Evolutionary conservation across 2,329 filamentous ascomycete genomes (phyloP).

Genomic region (Aspergillus udagawae): DNA sequence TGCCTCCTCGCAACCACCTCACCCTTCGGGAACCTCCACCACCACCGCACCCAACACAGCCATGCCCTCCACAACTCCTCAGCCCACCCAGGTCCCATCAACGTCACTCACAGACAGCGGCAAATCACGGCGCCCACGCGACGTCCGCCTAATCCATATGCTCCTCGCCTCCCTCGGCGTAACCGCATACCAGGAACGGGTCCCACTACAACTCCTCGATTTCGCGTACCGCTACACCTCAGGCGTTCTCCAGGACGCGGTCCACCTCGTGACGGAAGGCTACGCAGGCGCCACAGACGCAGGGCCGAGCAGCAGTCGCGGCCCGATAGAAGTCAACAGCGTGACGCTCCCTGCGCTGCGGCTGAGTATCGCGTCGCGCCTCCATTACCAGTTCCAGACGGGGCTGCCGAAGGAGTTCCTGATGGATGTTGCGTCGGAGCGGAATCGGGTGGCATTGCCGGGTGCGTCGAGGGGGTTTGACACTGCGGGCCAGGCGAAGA

Average conservation of each 20-base stretch:
- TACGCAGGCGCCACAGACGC: conserved; percentile 41
- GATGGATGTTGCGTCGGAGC: conserved; percentile 53
- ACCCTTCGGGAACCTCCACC: conserved; percentile 18
- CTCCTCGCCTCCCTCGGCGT: conserved; percentile 48
- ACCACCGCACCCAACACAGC: conserved; percentile 18
- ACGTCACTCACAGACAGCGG: conserved; percentile 46
- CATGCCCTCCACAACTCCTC: conserved; percentile 16
- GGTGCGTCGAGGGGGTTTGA: conserved; percentile 51
- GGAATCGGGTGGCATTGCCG: conserved; percentile 52
- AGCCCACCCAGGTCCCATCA: conserved; percentile 36
- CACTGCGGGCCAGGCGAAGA: conserved; percentile 19
- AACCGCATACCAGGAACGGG: conserved; percentile 50
- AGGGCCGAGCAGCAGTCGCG: conserved; percentile 25
- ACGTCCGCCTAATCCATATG: conserved; percentile 49
- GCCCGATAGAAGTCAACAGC: conserved; percentile 44
- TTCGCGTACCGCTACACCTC: conserved; percentile 54
- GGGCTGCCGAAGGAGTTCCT: conserved; percentile 60
- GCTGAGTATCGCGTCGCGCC: conserved; percentile 57
- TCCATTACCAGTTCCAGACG: conserved; percentile 58
- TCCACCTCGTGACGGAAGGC: conserved; percentile 49
- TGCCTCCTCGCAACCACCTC: conserved; percentile 16
- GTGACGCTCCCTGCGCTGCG: conserved; percentile 57
- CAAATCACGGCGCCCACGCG: conserved; percentile 45
- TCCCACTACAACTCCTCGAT: conserved; percentile 50
- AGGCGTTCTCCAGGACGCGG: conserved; percentile 49